Conservation (phyloP, 2,329 filamentous ascomycete species). For the Fragosphaeria purpurea region DNA sequence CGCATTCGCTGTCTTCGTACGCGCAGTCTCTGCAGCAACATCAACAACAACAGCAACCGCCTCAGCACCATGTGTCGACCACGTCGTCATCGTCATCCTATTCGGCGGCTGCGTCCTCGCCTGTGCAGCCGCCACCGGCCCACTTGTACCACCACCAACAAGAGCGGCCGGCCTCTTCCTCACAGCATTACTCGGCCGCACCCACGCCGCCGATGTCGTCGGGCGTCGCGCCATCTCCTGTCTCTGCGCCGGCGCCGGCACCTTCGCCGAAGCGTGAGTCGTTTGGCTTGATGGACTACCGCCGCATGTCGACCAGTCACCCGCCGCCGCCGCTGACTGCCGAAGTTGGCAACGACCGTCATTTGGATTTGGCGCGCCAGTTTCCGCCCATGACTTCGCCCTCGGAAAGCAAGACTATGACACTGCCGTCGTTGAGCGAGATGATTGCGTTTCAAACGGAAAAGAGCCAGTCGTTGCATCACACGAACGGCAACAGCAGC, state of each 20-base stretch:
- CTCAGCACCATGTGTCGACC: conserved; percentile 1
- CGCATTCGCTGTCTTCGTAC: conserved; percentile 2
- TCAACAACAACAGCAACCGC: conserved; percentile 1
- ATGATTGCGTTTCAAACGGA: conserved; percentile 11
- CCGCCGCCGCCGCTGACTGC: conserved; percentile 6
- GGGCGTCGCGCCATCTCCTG: neutral
- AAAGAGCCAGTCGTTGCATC: neutral
- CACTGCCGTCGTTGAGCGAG: conserved; percentile 14
- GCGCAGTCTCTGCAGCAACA: conserved; percentile 13
- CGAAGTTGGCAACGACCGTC: conserved; percentile 1
- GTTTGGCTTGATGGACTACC: conserved; percentile 6
- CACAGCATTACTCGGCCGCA: conserved; percentile 18
- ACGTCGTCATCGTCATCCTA: conserved; percentile 5
- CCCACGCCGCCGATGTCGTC: conserved; percentile 13
- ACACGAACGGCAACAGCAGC: neutral
- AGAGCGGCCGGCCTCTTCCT: conserved; percentile 20
- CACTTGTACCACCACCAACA: conserved; percentile 13
- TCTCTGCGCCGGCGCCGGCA: neutral
- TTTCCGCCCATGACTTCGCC: conserved; percentile 4
- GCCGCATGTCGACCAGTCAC: conserved; percentile 10
- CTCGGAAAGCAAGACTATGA: conserved; percentile 8
- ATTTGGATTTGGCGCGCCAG: neutral
- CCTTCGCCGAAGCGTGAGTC: conserved; percentile 10
- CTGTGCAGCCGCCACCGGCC: neutral
- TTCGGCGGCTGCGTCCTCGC: conserved; percentile 6